Base-by-base conservation (phyloP, 768 basidiomycete genomes). In the Lentinula sp. region DNA sequence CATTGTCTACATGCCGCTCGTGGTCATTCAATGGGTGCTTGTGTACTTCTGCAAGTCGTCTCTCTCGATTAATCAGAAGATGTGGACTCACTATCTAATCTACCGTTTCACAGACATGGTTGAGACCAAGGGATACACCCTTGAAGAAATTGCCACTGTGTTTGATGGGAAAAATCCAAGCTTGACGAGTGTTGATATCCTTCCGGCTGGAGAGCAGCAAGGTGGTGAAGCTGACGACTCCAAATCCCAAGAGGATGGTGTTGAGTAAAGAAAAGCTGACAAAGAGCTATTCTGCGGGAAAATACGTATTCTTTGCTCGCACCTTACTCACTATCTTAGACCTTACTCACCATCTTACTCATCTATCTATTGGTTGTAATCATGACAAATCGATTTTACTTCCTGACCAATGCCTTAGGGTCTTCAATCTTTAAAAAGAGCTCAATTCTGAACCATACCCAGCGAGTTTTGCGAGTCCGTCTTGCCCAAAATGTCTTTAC, bases 91-190 rank as follows among this genome's bases (percentile, higher is more conserved):
- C 28, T 28, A 39, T 13, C 37, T 39, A 39, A 9, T 6, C 37
- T 39, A 13, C 2, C 37, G 37, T 9, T 39, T 39, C 4, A 28
- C 16, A 48, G 46, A 20, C 20, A 48, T 48, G 46, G 66, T 81
- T 56, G 81, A 82, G 73, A 82, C 82, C 51, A 79, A 76, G 69
- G 74, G 75, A 62, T 75, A 74, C 61, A 76, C 80, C 4, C 72
- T 85, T 61, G 82, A 85, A 66, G 83, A 85, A 74, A 84, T 81
- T 18, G 79, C 81, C 23, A 78, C 72, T 46, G 66, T 84, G 52
- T 85, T 85, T 72, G 83, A 85, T 65, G 82, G 81, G 43, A 76
- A 81, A 36, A 76, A 80, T 15, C 73, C 72, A 23, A 54, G 51
- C 53, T 46, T 61, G 43, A 23, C 42, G 15, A 59, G 56, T 39